Conservation (phyloP, 169 alveolate species). For the Plasmodium knowlesi region DNA sequence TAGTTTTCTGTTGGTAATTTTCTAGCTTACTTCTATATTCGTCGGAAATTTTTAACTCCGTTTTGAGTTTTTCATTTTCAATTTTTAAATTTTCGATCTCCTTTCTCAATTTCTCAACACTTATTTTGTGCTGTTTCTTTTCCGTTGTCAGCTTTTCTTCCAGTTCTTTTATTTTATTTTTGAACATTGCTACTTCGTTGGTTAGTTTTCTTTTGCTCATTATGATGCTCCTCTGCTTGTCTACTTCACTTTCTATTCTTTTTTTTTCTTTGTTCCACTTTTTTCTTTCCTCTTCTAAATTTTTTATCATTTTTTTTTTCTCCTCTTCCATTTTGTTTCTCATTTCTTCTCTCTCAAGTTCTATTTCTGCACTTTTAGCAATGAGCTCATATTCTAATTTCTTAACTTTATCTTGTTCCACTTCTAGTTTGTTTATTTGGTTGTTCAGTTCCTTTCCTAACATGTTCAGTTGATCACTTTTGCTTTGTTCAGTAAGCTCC, state of each 20-base stretch:
- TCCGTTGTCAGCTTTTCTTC: constrained; percentile 47
- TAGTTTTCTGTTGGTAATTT: constrained; percentile 68
- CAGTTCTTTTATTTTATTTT: constrained; percentile 72
- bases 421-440: constrained; percentile 57
- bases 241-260: constrained; percentile 71
- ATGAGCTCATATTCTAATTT: constrained; percentile 71
- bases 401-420: constrained; percentile 70
- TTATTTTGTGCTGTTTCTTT: constrained; percentile 56
- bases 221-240: constrained; percentile 61
- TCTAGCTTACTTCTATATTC: constrained; percentile 72
- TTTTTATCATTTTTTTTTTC: constrained; percentile 58
- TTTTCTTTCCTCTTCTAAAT: constrained; percentile 75
- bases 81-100: constrained; percentile 28
- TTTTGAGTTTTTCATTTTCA: constrained; percentile 64
- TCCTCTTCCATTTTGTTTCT: constrained; percentile 70
- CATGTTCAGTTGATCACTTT: constrained; percentile 22
- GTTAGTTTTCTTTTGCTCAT: constrained; percentile 63
- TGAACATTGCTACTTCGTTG: constrained; percentile 72
- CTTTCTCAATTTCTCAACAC: constrained; percentile 57
- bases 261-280: constrained; percentile 74
- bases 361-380: constrained; percentile 76
- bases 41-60: constrained; percentile 74
- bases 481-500: neutral
- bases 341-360: constrained; percentile 76
- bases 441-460: constrained; percentile 39